Evolutionary conservation across 2,329 filamentous ascomycete species (phyloP).

Genomic region (Didymella keratinophila): DNA sequence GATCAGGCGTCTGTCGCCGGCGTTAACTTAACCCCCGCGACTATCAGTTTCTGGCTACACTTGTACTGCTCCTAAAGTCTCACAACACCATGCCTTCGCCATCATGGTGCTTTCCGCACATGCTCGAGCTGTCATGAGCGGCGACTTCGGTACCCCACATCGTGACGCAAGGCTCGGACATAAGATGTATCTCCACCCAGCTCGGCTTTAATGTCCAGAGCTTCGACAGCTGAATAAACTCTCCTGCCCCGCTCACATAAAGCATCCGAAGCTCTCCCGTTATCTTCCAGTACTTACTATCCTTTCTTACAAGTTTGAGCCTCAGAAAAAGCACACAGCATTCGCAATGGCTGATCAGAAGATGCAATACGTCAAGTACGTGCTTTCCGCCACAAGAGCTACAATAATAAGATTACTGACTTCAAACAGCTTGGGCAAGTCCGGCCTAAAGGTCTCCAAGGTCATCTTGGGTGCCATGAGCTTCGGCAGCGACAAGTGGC

Average conservation of each 20-base stretch:
- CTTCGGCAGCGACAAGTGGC: constrained; percentile 62
- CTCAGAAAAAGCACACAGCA: not conserved
- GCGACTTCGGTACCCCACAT: constrained; percentile 12
- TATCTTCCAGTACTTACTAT: not conserved
- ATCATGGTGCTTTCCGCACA: not conserved
- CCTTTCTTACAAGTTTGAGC: not conserved
- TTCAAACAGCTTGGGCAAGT: constrained; percentile 61
- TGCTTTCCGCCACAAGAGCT: constrained; percentile 5
- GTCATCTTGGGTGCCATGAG: constrained; percentile 72
- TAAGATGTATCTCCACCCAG: constrained; percentile 13
- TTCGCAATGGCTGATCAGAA: constrained; percentile 44
- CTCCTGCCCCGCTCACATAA: constrained; percentile 2
- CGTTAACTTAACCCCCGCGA: too few species aligned
- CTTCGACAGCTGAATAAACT: constrained; percentile 1
- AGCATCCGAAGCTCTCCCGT: not conserved
- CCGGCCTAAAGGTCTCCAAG: constrained; percentile 68
- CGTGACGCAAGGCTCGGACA: constrained; percentile 16
- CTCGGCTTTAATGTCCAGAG: constrained; percentile 11
- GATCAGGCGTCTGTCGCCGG: too few species aligned
- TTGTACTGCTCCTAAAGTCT: not conserved
- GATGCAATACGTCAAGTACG: constrained; percentile 53
- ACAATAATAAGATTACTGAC: constrained; percentile 23
- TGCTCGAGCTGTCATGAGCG: not conserved
- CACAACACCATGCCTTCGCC: not conserved
- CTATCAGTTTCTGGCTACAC: not conserved